A percentile compares a stretch with the other conserved stretches of the same genome.
phyloP scores from a whole-genome alignment of 257 asterid genomes.

The Solanum arcanum region DNA sequence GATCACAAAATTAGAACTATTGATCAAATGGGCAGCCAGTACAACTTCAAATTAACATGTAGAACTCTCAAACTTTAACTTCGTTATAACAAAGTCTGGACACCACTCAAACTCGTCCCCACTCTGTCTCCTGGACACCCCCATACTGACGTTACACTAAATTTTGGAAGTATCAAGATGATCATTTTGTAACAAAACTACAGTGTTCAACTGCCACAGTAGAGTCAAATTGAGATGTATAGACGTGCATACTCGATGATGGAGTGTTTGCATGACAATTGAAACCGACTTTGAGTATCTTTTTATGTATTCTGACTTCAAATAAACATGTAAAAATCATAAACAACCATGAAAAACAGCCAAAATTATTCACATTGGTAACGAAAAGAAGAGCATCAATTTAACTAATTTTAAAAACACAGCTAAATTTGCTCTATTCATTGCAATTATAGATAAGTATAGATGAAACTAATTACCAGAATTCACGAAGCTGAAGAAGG shows the following conservation, averaged over 20 bases:
- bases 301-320: background rate
- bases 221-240: background rate
- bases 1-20: background rate
- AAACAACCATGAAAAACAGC: background rate
- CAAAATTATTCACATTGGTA: background rate
- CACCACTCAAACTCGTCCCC: too few species aligned
- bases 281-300: background rate
- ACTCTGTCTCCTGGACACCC: too few species aligned
- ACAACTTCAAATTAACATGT: background rate
- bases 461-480: background rate
- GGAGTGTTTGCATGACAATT: background rate
- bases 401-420: background rate
- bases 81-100: too few species aligned
- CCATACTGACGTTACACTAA: too few species aligned
- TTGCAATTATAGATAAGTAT: background rate
- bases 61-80: too few species aligned
- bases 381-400: background rate
- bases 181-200: background rate
- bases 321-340: background rate
- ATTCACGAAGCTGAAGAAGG: background rate
- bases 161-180: too few species aligned
- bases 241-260: background rate
- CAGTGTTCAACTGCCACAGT: background rate
- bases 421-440: background rate
- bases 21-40: background rate